Evolutionary conservation across 169 alveolate species (phyloP).

Genomic region (Eimeria mitis): DNA sequence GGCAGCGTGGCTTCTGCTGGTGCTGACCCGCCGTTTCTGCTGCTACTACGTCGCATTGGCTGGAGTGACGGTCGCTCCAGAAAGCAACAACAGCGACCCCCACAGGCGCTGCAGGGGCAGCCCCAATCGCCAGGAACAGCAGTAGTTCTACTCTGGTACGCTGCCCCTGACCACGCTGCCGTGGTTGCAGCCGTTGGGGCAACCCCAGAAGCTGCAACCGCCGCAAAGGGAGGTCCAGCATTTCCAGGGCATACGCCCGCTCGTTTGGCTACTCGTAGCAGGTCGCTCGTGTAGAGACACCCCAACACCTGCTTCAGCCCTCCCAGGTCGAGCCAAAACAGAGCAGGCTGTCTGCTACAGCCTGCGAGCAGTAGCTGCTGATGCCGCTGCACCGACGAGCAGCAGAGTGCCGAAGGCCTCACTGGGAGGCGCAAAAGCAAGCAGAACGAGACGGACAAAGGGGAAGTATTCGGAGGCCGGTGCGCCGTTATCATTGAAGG

Average conservation of each 20-base stretch:
- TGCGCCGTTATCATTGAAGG: constrained; percentile 51
- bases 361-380: constrained; percentile 50
- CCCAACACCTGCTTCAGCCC: constrained; percentile 49
- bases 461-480: constrained; percentile 49
- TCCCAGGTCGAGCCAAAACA: constrained; percentile 32
- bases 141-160: not conserved
- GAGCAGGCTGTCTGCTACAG: constrained; percentile 63
- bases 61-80: constrained; percentile 21
- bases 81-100: constrained; percentile 46
- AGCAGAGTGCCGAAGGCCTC: constrained; percentile 49
- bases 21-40: constrained; percentile 16
- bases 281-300: constrained; percentile 37
- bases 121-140: not conserved
- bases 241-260: constrained; percentile 41
- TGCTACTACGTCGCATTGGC: not conserved
- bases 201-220: constrained; percentile 47
- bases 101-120: constrained; percentile 39
- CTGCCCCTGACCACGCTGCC: constrained; percentile 18
- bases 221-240: constrained; percentile 44
- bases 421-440: constrained; percentile 49
- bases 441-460: constrained; percentile 28
- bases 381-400: constrained; percentile 34
- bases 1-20: not conserved
- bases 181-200: not conserved
- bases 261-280: constrained; percentile 8